Conservation (phyloP, 345 rosid genomes). For the Pugionium cornutum region DNA sequence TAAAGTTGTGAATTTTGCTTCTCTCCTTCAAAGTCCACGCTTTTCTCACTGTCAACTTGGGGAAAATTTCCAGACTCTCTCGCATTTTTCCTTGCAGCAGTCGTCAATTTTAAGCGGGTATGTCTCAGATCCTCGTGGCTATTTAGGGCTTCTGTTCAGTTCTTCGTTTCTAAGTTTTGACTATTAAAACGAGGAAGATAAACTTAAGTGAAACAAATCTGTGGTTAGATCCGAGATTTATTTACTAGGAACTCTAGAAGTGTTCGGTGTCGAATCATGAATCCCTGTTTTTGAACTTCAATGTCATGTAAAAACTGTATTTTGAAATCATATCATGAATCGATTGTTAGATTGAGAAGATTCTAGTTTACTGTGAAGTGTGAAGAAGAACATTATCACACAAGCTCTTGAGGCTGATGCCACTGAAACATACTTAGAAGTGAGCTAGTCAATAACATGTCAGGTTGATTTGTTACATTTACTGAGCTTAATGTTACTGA, state of each 20-base stretch:
- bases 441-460: neutral
- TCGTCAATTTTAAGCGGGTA: slow-evolving; percentile 29
- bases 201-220: neutral
- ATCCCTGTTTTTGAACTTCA: neutral
- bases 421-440: neutral
- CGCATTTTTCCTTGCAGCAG: slow-evolving; percentile 5
- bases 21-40: slow-evolving; percentile 31
- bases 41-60: slow-evolving; percentile 16
- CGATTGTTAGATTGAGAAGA: slow-evolving; percentile 9
- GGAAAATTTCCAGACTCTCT: slow-evolving; percentile 13
- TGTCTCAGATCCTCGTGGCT: slow-evolving; percentile 23
- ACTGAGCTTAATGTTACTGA: slow-evolving; percentile 20
- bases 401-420: neutral
- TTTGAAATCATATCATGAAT: neutral
- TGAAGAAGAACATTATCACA: neutral
- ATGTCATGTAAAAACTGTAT: neutral
- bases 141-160: slow-evolving; percentile 1
- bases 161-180: neutral
- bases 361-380: neutral
- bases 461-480: slow-evolving; percentile 10
- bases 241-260: too few species aligned
- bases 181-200: neutral
- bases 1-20: slow-evolving; percentile 13
- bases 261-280: neutral
- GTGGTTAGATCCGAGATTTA: neutral